A percentile compares a stretch with the other conserved stretches of the same genome.
These are phyloP conservation scores for Suhomyces bribrorum DNA, from an alignment of 1,139 yeast genomes.

Conservation along the genomic window DNA sequence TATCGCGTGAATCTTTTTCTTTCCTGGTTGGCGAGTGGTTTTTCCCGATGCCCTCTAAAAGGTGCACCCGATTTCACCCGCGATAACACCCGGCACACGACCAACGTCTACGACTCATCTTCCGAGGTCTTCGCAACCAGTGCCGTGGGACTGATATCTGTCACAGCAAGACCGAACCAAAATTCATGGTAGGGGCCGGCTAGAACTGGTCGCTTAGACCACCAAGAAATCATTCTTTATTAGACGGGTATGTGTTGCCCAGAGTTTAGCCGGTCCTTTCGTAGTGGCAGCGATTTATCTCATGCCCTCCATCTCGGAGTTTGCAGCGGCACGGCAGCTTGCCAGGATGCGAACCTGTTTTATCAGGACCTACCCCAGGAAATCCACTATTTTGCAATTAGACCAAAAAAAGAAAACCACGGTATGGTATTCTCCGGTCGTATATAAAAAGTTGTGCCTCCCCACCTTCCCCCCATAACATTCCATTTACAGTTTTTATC, in stretches of 20 bases:
- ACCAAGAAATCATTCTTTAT: too few relatives aligned
- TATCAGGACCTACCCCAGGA: constrained; percentile 11
- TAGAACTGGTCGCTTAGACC: too few relatives aligned
- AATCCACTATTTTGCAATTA: constrained; percentile 7
- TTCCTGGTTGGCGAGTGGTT: constrained; percentile 3
- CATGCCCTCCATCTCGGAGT: constrained; percentile 1
- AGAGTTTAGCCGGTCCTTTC: too few relatives aligned
- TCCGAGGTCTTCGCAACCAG: constrained; percentile 9
- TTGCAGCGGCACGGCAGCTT: not conserved
- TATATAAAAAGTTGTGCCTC: constrained; percentile 1
- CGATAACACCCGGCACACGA: constrained; percentile 2
- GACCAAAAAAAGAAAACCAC: constrained; percentile 6
- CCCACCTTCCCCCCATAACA: not conserved
- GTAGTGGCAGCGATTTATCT: not conserved
- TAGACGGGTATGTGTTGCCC: too few relatives aligned
- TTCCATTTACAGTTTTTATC: too few relatives aligned
- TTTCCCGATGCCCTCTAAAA: not conserved
- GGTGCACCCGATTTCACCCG: constrained; percentile 11
- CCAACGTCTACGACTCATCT: constrained; percentile 11
- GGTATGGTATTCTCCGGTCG: not conserved
- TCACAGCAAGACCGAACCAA: not conserved
- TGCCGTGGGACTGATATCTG: not conserved
- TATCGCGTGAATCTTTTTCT: not conserved
- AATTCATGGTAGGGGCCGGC: too few relatives aligned
- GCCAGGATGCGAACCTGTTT: not conserved